Base-by-base conservation (phyloP, 768 basidiomycete genomes). In the Auricularia auricula-judae region DNA sequence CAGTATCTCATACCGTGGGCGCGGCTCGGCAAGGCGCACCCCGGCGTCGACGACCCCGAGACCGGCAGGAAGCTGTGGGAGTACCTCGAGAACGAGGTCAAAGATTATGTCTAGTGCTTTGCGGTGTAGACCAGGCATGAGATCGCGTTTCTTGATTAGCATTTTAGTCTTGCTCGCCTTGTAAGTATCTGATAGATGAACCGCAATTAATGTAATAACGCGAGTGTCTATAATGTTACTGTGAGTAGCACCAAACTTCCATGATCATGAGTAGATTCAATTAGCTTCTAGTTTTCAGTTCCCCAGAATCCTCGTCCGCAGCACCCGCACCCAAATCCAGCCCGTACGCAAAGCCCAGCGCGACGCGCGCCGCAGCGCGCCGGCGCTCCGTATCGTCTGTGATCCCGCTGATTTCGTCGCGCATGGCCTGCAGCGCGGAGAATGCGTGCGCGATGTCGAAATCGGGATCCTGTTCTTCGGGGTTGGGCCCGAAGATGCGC, bases 301-400 rank as follows among this genome's bases (percentile, higher is more conserved):
- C 29, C 29, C 29, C 29, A 29, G 29, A 29, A 2, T 29, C 29
- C 29, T 29, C 29, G 29, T 29, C 29, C 29, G 2, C 29, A 29
- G 29, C 29, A 29, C 29, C 29, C 29, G 29, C 29, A 29, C 47
- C 47, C 18, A 51, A 3, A 63, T 81, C 78, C 63, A 91, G 74
- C 2, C 88, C 89, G 72, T 89, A 87, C 4, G 86, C 88, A 62
- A 91, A 73, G 0, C 87, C 87, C 0, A 91, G 76, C 29, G 89
- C 88, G 23, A 88, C 87, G 58, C 78, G 77, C 7, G 89, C 89
- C 0, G 89, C 89, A 33, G 88, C 85, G 68, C 77, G 82, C 68
- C 86, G 77, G 67, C 84, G 77, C 74, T 87, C 87, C 29, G 78
- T 79, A 67, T 86, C 83, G 69, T 86, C 79, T 4, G 77, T 75